Evolutionary conservation across 805 yeast genomes (phyloP), one percentile per base, ranked within the genome.

Genomic region (Sugiyamaella valdiviana): DNA sequence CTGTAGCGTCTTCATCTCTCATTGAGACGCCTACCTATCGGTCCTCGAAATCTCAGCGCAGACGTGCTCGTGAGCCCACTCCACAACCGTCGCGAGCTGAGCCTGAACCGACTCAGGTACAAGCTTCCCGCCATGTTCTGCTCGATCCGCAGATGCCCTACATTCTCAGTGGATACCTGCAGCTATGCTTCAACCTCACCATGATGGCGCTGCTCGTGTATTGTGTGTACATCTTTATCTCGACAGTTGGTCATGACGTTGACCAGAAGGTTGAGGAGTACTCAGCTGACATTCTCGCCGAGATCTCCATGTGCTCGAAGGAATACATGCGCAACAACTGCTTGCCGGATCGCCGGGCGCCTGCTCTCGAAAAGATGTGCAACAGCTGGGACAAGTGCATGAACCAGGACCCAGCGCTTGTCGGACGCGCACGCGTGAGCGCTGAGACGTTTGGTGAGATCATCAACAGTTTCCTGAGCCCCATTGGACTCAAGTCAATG

Each of bases 391-490:
- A 78, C 52, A 75, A 74, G 49, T 93, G 99, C 63, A 86, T 87
- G 89, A 78, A 81, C 57, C 68, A 81, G 43, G 91, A 87, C 53
- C 90, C 95, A 7, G 74, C 76, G 2, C 65, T 64, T 1, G 74
- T 82, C 10, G 90, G 86, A 2, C 75, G 79, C 43, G 85, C 91
- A 1, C 74, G 74, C 51, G 75, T 88, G 48, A 80, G 89, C 42
- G 95, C 95, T 0, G 89, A 83, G 61, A 82, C 91, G 0, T 74
- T 87, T 57, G 95, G 95, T 1, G 91, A 84, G 53, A 84, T 86
- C 6, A 69, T 88, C 40, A 85, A 88, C 64, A 80, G 89, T 1
- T 87, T 87, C 58, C 66, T 85, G 19, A 77, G 74, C 49, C 83
- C 86, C 2, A 82, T 87, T 36, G 77, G 82, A 26, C 76, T 85